These are phyloP conservation scores for Beta lomatogona DNA, from an alignment of 179 eudicot genomes.

Conservation along the genomic window DNA sequence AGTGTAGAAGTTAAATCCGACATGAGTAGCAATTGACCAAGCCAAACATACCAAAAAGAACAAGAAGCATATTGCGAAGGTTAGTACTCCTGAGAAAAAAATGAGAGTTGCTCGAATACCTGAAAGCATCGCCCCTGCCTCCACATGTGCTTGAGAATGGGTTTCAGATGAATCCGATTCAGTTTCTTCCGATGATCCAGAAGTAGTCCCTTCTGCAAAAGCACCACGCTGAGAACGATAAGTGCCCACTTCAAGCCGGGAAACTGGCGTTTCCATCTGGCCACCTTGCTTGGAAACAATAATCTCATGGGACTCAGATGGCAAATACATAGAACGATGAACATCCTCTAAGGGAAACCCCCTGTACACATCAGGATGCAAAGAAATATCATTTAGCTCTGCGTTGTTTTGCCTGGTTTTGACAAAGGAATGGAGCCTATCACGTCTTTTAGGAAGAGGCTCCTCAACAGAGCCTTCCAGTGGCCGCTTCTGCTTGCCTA, in stretches of 20 bases:
- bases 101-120: slow-evolving; percentile 39
- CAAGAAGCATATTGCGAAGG: not conserved
- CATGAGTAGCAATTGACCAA: not conserved
- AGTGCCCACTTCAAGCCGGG: slow-evolving; percentile 35
- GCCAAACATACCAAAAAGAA: not conserved
- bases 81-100: not conserved
- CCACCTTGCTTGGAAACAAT: slow-evolving; percentile 34
- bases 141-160: slow-evolving; percentile 58
- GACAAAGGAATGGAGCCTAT: slow-evolving; percentile 47
- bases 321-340: slow-evolving; percentile 34
- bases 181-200: slow-evolving; percentile 78
- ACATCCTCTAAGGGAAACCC: slow-evolving; percentile 41
- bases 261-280: slow-evolving; percentile 40
- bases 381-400: slow-evolving; percentile 37
- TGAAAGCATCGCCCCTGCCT: slow-evolving; percentile 60
- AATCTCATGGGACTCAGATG: slow-evolving; percentile 35
- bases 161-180: slow-evolving; percentile 91
- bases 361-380: slow-evolving; percentile 42
- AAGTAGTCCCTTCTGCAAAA: slow-evolving; percentile 45
- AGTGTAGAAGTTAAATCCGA: not conserved
- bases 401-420: slow-evolving; percentile 43
- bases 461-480: slow-evolving; percentile 43
- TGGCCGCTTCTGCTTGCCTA: slow-evolving; percentile 45
- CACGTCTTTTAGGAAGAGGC: slow-evolving; percentile 45
- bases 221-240: slow-evolving; percentile 35